phyloP scores from a whole-genome alignment of 2,329 filamentous ascomycete species.

The Aurifilum marmelostoma region DNA sequence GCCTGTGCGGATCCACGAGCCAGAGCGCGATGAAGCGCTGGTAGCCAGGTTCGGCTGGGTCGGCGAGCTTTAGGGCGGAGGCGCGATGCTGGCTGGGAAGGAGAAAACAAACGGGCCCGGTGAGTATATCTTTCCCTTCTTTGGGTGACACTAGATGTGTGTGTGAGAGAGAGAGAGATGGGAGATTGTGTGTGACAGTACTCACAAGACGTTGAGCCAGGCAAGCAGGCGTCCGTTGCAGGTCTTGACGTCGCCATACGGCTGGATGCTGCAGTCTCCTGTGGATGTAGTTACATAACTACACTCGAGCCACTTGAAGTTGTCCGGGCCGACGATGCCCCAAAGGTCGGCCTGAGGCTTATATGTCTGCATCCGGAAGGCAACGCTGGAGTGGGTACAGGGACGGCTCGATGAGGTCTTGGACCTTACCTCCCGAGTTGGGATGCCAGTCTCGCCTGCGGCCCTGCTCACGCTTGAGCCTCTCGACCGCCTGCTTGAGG shows the following conservation, averaged over 20 bases:
- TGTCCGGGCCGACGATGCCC: conserved; percentile 34
- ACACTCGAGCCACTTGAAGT: conserved; percentile 39
- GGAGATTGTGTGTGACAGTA: background rate
- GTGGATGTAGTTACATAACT: conserved; percentile 41
- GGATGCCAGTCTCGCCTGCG: conserved; percentile 55
- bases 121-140: background rate
- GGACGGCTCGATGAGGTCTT: conserved; percentile 58
- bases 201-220: conserved; percentile 54
- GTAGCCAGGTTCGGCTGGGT: conserved; percentile 57
- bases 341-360: conserved; percentile 41
- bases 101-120: background rate
- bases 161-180: background rate
- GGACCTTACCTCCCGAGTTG: conserved; percentile 50
- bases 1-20: conserved; percentile 59
- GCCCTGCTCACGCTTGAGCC: conserved; percentile 47
- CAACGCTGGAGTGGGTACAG: conserved; percentile 55
- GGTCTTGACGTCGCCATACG: conserved; percentile 52
- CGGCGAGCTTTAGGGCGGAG: conserved; percentile 53
- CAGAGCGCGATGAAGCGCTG: conserved; percentile 64
- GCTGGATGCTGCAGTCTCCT: conserved; percentile 43
- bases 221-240: conserved; percentile 53
- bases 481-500: conserved; percentile 20
- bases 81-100: conserved; percentile 51
- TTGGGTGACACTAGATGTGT: too few relatives aligned
- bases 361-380: conserved; percentile 51